Evolutionary conservation across 2,329 filamentous ascomycete genomes (phyloP), one percentile per base, ranked within the genome.

Genomic region (Myriosclerotinia duriaeana): DNA sequence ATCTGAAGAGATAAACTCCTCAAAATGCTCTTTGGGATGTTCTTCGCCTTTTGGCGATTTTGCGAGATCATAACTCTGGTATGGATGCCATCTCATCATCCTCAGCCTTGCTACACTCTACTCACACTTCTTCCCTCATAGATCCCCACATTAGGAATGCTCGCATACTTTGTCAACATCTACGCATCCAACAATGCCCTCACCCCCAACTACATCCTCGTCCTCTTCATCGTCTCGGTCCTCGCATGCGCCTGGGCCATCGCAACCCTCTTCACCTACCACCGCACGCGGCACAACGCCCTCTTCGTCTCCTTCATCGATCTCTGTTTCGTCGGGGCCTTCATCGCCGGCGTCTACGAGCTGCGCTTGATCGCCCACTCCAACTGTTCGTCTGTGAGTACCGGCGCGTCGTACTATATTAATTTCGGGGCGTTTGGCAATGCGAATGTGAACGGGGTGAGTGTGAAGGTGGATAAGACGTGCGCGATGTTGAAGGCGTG

Each of bases 401-500:
- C 70, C 4, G 80, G 79, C 62, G 78, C 80, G 58, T 74, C 78
- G 30, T 87, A 87, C 77, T 84, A 83, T 72, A 76, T 85, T 64
- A 82, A 83, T 59, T 81, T 93, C 53, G 89, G 89, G 15, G 80
- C 84, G 15, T 85, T 91, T 69, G 84, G 86, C 40, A 81, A 79
- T 70, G 85, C 85, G 53, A 80, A 78, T 40, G 77, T 84, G 46
- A 82, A 82, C 58, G 79, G 79, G 62, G 83, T 86, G 67, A 78
- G 82, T 53, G 75, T 88, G 52, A 78, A 83, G 64, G 78, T 88
- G 48, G 83, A 91, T 78, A 94, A 94, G 83, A 86, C 87, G 6
- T 98, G 94, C 79, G 86, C 89, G 60, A 95, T 97, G 92, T 86
- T 97, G 75, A 98, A 97, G 85, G 90, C 93, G 0, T 85, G 83